These are phyloP conservation scores for Sporothrix euskadiensis DNA, from an alignment of 2,329 filamentous ascomycete genomes.

Conservation along the genomic window DNA sequence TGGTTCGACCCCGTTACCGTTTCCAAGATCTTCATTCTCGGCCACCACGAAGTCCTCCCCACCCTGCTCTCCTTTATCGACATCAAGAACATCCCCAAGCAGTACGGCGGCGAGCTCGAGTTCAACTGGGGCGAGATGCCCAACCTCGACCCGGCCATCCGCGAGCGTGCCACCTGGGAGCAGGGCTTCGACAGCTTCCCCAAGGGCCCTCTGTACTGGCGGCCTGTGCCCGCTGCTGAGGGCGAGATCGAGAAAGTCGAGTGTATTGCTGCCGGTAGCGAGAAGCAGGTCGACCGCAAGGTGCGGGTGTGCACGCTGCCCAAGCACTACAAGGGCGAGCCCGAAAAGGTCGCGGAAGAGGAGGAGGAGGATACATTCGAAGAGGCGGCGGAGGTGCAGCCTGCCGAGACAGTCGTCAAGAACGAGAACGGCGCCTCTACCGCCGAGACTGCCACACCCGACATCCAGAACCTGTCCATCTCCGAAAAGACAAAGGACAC, in stretches of 20 bases:
- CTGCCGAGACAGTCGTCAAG: neutral
- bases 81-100: slow-evolving; percentile 76
- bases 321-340: slow-evolving; percentile 41
- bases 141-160: slow-evolving; percentile 65
- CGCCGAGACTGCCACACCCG: neutral
- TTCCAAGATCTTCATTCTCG: slow-evolving; percentile 93
- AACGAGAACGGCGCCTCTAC: too few relatives aligned
- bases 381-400: slow-evolving; percentile 19
- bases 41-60: slow-evolving; percentile 68
- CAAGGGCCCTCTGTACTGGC: slow-evolving; percentile 59
- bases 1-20: slow-evolving; percentile 95
- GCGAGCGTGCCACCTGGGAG: slow-evolving; percentile 54
- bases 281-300: slow-evolving; percentile 47
- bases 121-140: slow-evolving; percentile 77
- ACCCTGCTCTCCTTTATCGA: slow-evolving; percentile 83
- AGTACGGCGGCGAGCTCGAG: slow-evolving; percentile 84
- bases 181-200: slow-evolving; percentile 56
- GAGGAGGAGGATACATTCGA: slow-evolving; percentile 19
- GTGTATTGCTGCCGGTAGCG: slow-evolving; percentile 55
- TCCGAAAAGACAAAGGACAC: slow-evolving; percentile 27
- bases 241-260: slow-evolving; percentile 47
- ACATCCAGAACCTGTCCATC: slow-evolving; percentile 25
- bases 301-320: slow-evolving; percentile 56
- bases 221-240: slow-evolving; percentile 39
- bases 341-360: slow-evolving; percentile 5